Evolutionary conservation across 257 asterid species (phyloP), one percentile per base, ranked within the genome.

Genomic region (Coffea canephora): DNA sequence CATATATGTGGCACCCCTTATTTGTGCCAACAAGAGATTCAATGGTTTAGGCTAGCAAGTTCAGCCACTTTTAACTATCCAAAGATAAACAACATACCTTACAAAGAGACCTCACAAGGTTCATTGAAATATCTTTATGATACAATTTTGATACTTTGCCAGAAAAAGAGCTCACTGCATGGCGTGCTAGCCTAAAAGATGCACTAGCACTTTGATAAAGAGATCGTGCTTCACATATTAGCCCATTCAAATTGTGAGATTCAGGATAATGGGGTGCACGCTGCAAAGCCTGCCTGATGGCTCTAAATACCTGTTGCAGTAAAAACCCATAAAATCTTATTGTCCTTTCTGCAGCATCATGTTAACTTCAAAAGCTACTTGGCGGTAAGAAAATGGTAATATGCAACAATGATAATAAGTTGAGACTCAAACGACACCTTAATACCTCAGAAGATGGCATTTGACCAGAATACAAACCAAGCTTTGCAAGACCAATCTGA

Each of bases 401-500:
- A 57, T 61, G 31, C n/a, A 59, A 75, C 31, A 14, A 43, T 43
- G 74, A 61, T 31, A 77, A 66, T 57, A 19, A 80, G 71, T 34
- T 50, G 55, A 43, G 70, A 50, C 62, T 67, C 70, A 69, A 62
- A 52, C 45, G 67, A 48, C 64, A 68, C 27, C 57, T 72, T 21
- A 74, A 54, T 93, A 96, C 99, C 98, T 94, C 98, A 52, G 97
- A 88, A 69, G 97, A 92, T 84, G 88, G 72, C 85, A 96, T 83
- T 83, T 81, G 76, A 83, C 87, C 81, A 49, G 98, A 93, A 64
- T 76, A 83, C 82, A 90, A 79, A 54, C 98, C 97, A 84, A 94
- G 97, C 89, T 86, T 92, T 75, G 93, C 95, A 88, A 96, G 93
- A 77, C 98, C 99, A 78, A 91, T 89, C 85, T 94, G 98, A 83